phyloP scores from a whole-genome alignment of 1,284 basidiomycete species.

The Agaricales sp. region DNA sequence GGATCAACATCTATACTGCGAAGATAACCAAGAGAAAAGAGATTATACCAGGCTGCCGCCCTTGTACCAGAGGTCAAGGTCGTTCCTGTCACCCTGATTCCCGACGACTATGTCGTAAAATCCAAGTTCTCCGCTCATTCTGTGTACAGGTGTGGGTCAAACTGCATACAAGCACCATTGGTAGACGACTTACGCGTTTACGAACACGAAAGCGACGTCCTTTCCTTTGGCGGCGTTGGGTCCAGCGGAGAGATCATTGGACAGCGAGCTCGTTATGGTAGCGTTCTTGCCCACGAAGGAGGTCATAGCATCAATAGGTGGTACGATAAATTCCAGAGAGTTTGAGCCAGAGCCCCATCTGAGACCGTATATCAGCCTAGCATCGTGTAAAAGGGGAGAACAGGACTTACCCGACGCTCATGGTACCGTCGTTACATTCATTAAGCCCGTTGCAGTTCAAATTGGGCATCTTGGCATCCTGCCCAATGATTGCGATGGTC shows the following conservation, averaged over 20 bases:
- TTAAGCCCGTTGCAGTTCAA: conserved; percentile 29
- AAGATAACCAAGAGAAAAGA: neutral
- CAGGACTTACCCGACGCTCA: conserved; percentile 30
- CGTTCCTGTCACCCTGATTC: conserved; percentile 64
- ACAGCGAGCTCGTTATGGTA: conserved; percentile 38
- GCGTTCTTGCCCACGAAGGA: conserved; percentile 31
- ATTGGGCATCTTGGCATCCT: conserved; percentile 32
- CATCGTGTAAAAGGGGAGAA: conserved; percentile 1
- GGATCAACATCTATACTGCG: neutral
- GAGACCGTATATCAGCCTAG: neutral
- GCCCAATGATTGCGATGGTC: conserved; percentile 32
- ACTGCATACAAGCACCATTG: neutral
- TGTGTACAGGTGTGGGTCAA: conserved; percentile 7
- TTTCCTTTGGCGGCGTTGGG: conserved; percentile 36
- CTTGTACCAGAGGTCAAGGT: conserved; percentile 59
- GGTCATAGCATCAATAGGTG: conserved; percentile 41
- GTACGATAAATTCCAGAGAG: conserved; percentile 29
- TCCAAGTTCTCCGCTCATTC: conserved; percentile 36
- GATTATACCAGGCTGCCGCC: conserved; percentile 25
- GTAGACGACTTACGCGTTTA: conserved; percentile 36
- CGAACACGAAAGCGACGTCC: conserved; percentile 55
- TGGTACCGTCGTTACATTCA: conserved; percentile 36
- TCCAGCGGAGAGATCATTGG: conserved; percentile 41
- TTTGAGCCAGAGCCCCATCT: conserved; percentile 42
- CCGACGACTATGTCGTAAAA: conserved; percentile 50